phyloP scores from a whole-genome alignment of 2,329 filamentous ascomycete species.

The Penicillium sp. region DNA sequence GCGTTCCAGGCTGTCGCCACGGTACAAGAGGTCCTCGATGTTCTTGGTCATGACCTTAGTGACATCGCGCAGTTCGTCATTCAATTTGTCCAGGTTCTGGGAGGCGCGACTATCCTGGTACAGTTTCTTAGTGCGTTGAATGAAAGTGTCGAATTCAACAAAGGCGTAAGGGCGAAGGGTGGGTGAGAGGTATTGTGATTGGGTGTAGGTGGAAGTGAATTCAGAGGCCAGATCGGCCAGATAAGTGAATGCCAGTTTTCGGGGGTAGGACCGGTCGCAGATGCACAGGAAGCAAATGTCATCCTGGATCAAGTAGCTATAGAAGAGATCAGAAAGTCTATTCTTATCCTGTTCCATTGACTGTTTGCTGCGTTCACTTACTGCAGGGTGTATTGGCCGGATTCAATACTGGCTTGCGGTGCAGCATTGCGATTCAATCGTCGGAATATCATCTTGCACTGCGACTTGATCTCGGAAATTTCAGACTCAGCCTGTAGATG shows the following conservation, averaged over 20 bases:
- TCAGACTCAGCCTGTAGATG: constrained; percentile 66
- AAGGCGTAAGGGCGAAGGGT: constrained; percentile 89
- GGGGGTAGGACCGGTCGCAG: constrained; percentile 90
- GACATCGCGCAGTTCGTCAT: constrained; percentile 95
- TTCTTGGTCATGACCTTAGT: constrained; percentile 99
- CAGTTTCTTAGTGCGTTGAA: constrained; percentile 86
- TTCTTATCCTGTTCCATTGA: not conserved
- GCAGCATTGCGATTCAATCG: constrained; percentile 87
- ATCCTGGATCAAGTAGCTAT: constrained; percentile 80
- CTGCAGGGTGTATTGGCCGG: constrained; percentile 82
- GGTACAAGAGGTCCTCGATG: constrained; percentile 94
- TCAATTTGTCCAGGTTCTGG: constrained; percentile 91
- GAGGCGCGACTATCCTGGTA: constrained; percentile 91
- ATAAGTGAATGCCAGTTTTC: constrained; percentile 98
- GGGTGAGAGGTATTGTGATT: constrained; percentile 72
- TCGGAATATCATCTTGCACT: constrained; percentile 88
- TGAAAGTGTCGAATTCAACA: constrained; percentile 98
- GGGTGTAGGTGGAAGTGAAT: constrained; percentile 83
- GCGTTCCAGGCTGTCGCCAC: constrained; percentile 89
- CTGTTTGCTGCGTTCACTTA: constrained; percentile 58
- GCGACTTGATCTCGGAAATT: constrained; percentile 84
- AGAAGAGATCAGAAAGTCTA: constrained; percentile 7
- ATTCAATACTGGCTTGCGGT: constrained; percentile 89
- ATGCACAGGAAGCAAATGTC: constrained; percentile 92
- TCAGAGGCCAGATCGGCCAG: constrained; percentile 88